Base-by-base conservation (phyloP, 2,329 filamentous ascomycete species). In the Botrytis porri region DNA sequence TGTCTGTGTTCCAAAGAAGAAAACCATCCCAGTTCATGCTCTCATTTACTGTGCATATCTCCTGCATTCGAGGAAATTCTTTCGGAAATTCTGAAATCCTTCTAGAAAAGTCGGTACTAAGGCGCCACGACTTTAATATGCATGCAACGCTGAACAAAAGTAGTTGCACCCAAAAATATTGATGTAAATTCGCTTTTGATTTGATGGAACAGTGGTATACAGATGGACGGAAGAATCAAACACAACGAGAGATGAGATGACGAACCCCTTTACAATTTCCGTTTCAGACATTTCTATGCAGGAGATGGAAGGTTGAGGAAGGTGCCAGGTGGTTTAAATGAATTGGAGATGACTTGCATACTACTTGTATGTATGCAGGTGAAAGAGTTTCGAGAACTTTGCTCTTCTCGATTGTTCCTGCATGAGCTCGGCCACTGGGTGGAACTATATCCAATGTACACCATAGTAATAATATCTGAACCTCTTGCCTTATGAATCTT, bases 271-370 rank as follows among this genome's bases (percentile, higher is more conserved):
- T 54, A 3, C 25, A 41, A 41, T 57, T 57, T 57, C 48, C 71
- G 74, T 77, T 75, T 77, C 74, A 75, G 69, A 74, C 74, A 60
- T 39, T 73, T 73, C 51, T 59, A 73, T 71, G 35, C 37, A 72
- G 43, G 39, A 60, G 22, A 69, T 57, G 70, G 74, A 77, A 69
- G 45, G 71, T 74, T 35, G 66, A 75, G 64, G 35, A 59, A 71
- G 37, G 32, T 54, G 29, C 57, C 41, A 71, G 37, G n/a, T 54
- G 41, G 71, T 43, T 39, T 61, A 61, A 70, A 45, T n/a, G 67
- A 71, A 71, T n/a, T 75, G 73, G 71, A 76, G 72, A 75, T 75
- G 74, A 73, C 74, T 75, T 75, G 76, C 76, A 77, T 73, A 71
- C 65, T 69, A 73, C 57, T 45, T 75, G 74, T 74, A 73, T 64